These are phyloP conservation scores for Ashbya aceris DNA, from an alignment of 1,139 yeast genomes.

Conservation along the genomic window DNA sequence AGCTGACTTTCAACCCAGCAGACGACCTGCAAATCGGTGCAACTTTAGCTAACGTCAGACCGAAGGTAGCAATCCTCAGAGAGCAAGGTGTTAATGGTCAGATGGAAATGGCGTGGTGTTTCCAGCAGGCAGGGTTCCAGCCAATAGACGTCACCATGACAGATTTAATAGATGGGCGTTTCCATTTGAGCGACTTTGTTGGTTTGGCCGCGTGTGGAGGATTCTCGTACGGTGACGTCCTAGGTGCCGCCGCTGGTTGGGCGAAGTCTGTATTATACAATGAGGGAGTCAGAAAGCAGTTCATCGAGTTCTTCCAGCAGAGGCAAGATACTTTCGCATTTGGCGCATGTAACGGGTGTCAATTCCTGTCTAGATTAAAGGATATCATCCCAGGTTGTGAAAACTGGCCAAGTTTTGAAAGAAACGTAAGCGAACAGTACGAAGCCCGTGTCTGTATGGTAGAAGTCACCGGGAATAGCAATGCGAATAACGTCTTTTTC, in stretches of 20 bases:
- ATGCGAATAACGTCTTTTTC: constrained; percentile 59
- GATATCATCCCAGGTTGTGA: constrained; percentile 91
- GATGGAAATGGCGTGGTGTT: constrained; percentile 97
- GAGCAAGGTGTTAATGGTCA: constrained; percentile 99
- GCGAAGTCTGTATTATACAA: constrained; percentile 94
- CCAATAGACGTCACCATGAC: constrained; percentile 95
- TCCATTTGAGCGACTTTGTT: constrained; percentile 68
- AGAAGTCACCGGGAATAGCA: constrained; percentile 53
- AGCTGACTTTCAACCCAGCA: constrained; percentile 56
- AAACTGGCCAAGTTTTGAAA: constrained; percentile 94
- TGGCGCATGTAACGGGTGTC: constrained; percentile 99
- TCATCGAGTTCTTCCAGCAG: constrained; percentile 69
- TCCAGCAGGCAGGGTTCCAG: constrained; percentile 90
- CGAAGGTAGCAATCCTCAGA: constrained; percentile 91
- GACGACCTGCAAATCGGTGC: constrained; percentile 34
- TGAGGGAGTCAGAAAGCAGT: constrained; percentile 66
- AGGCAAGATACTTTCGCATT: constrained; percentile 93
- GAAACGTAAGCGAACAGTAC: constrained; percentile 87
- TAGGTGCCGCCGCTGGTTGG: constrained; percentile 99
- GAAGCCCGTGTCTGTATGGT: constrained; percentile 94
- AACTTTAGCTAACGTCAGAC: constrained; percentile 39
- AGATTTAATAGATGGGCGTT: constrained; percentile 69
- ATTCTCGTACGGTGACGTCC: constrained; percentile 96
- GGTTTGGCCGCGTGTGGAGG: constrained; percentile 99
- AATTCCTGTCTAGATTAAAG: constrained; percentile 82